Percentiles rank a stretch among this genome's conserved stretches.
Evolutionary conservation across 371 early-diverging fungal species (phyloP).

Genomic region (Mucor mucedo): DNA sequence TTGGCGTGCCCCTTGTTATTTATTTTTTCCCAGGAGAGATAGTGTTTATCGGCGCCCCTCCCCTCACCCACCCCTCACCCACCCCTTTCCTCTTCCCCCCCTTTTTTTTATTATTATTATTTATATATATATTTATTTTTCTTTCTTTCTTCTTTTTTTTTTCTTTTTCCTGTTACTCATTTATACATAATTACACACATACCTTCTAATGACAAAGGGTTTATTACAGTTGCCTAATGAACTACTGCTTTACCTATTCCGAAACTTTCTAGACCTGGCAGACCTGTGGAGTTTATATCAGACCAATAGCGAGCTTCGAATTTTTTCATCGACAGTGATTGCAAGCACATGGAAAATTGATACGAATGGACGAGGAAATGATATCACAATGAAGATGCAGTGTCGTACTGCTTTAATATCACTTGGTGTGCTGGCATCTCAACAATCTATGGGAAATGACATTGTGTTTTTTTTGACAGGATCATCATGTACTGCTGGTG

Average conservation of each 20-base stretch:
- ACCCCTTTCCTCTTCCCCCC: neutral
- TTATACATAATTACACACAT: neutral
- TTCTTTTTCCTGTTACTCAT: neutral
- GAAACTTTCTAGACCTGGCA: slow-evolving; percentile 38
- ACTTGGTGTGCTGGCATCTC: slow-evolving; percentile 1
- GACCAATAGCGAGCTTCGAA: slow-evolving; percentile 34
- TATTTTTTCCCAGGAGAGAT: slow-evolving; percentile 7
- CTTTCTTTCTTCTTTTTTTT: too few species aligned
- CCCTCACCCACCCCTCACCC: neutral
- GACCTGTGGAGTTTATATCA: slow-evolving; percentile 48
- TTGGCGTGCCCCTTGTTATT: slow-evolving; percentile 15
- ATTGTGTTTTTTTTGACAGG: neutral
- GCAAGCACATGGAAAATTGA: slow-evolving; percentile 48
- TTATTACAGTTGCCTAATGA: slow-evolving; percentile 45
- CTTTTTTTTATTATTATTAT: neutral
- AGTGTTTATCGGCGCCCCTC: neutral
- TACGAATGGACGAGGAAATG: slow-evolving; percentile 9
- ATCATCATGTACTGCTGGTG: neutral
- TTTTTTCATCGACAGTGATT: slow-evolving; percentile 42
- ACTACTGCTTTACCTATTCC: slow-evolving; percentile 41
- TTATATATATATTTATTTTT: neutral
- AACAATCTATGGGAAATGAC: slow-evolving; percentile 10
- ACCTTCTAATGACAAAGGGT: neutral
- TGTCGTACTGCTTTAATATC: slow-evolving; percentile 47
- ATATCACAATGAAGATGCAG: slow-evolving; percentile 42